Conservation (phyloP, 2,329 filamentous ascomycete genomes). For the Cercospora beticola region DNA sequence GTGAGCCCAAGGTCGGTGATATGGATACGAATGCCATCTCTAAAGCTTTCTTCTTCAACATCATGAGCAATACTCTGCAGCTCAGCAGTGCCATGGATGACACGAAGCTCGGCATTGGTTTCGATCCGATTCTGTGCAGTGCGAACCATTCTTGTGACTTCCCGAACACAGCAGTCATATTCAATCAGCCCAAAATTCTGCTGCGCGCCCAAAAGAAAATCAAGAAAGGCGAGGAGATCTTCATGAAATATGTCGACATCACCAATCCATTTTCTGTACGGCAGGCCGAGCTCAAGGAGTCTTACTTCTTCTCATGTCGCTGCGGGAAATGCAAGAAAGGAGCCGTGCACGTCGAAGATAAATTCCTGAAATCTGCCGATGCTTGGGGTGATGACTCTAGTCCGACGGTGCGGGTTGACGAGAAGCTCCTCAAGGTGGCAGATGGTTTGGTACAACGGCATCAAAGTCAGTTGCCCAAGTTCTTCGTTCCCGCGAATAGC, state of each 20-base stretch:
- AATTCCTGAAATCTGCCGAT: conserved; percentile 36
- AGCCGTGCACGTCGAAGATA: conserved; percentile 43
- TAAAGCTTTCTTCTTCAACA: conserved; percentile 37
- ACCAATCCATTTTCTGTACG: conserved; percentile 54
- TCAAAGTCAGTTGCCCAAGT: conserved; percentile 23
- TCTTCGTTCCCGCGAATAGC: conserved; percentile 23
- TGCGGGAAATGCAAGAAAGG: conserved; percentile 53
- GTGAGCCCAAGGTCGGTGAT: conserved; percentile 28
- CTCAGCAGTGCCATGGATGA: conserved; percentile 57
- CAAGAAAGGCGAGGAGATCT: conserved; percentile 56
- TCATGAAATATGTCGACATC: conserved; percentile 61
- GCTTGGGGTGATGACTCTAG: conserved; percentile 7
- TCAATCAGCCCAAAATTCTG: conserved; percentile 53
- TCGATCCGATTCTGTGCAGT: conserved; percentile 55
- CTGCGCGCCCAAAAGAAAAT: conserved; percentile 56
- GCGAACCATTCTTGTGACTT: conserved; percentile 62
- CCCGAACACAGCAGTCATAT: conserved; percentile 59
- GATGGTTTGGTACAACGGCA: conserved; percentile 28
- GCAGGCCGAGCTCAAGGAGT: conserved; percentile 51
- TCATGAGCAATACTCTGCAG: conserved; percentile 60
- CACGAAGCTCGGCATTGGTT: conserved; percentile 55
- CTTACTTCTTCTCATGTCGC: conserved; percentile 60
- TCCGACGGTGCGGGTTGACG: conserved; percentile 33
- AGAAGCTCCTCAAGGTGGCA: conserved; percentile 23
- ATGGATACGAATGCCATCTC: conserved; percentile 23